Base-by-base conservation (phyloP, 768 basidiomycete species). In the Rhodotorula diobovata region DNA sequence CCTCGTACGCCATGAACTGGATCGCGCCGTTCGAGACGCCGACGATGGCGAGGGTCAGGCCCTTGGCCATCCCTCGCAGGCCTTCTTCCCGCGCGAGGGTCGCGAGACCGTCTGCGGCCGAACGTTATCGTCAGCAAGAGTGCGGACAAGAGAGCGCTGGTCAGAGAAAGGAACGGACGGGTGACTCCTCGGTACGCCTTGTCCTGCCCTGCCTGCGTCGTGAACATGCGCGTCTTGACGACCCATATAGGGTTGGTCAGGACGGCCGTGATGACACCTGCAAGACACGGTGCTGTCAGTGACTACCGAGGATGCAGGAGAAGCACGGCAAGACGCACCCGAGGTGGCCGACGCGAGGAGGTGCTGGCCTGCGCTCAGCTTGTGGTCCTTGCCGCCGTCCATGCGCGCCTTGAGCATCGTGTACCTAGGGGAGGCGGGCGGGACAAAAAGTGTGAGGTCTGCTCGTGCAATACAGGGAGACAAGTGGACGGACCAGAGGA, bases 191-290 rank as follows among this genome's bases (percentile, higher is more conserved):
- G 86, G 80, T 97, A 97, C 2, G 92, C 87, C 6, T 80, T 82
- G 16, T 89, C 87, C 53, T 88, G 86, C 66, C 85, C 84, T 39
- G 85, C 80, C 18, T 82, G 82, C 1, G 93, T 89, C 2, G 93
- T 92, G 79, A 96, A 99, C 88, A 97, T 93, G 70, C 96, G 87
- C 16, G 96, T 94, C 82, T 95, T 90, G 66, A 98, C 90, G 23
- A 98, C 90, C 95, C 95, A 98, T 76, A 97, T 87, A 0, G 95
- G 96, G 80, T 99, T 98, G 14, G 95, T 99, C 79, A 96, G 85
- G 77, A 98, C 83, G 1, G 96, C 93, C 8, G 94, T 96, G 28
- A 87, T 87, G 21, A 94, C 90, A 82, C 95, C 95, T 98, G 76
- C 28, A 5, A 53, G 50, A 67, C 73, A 20, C 14, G 5, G 41